These are phyloP conservation scores for Eimeria maxima DNA, from an alignment of 169 alveolate species.

Conservation along the genomic window DNA sequence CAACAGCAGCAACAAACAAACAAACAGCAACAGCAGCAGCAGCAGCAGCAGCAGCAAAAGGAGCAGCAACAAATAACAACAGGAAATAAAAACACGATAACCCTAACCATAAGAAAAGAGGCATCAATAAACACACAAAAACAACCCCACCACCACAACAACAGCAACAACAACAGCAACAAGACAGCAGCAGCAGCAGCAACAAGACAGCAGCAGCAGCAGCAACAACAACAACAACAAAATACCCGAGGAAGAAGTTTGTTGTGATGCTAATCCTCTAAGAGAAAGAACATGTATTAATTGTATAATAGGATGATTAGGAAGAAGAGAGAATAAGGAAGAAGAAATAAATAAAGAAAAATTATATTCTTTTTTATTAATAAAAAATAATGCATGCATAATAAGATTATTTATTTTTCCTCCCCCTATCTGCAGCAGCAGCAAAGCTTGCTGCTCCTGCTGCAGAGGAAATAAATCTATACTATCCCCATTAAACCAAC, in stretches of 20 bases:
- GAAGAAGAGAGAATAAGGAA: conserved; percentile 23
- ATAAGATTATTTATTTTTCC: background rate
- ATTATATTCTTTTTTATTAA: too few relatives aligned
- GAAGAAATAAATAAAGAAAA: conserved; percentile 36
- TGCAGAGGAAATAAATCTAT: conserved; percentile 28
- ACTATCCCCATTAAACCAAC: conserved; percentile 82
- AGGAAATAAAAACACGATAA: too few relatives aligned
- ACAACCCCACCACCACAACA: too few relatives aligned
- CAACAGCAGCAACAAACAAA: too few relatives aligned
- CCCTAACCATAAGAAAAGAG: too few relatives aligned
- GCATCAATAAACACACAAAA: too few relatives aligned
- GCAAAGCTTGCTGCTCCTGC: too few relatives aligned
- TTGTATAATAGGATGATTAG: background rate
- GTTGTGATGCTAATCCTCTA: conserved; percentile 61
- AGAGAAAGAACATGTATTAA: conserved; percentile 15
- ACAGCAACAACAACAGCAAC: too few relatives aligned
- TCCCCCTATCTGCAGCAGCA: background rate
- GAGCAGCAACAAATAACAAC: background rate
- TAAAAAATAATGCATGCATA: too few relatives aligned
- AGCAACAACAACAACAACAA: too few relatives aligned
- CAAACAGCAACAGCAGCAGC: conserved; percentile 27
- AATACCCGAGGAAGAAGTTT: conserved; percentile 75
- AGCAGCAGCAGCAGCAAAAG: conserved; percentile 30
- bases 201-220: too few relatives aligned
- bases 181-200: too few relatives aligned